These are phyloP conservation scores for Colletotrichum brevisporum DNA, from an alignment of 2,329 filamentous ascomycete genomes.

Conservation along the genomic window DNA sequence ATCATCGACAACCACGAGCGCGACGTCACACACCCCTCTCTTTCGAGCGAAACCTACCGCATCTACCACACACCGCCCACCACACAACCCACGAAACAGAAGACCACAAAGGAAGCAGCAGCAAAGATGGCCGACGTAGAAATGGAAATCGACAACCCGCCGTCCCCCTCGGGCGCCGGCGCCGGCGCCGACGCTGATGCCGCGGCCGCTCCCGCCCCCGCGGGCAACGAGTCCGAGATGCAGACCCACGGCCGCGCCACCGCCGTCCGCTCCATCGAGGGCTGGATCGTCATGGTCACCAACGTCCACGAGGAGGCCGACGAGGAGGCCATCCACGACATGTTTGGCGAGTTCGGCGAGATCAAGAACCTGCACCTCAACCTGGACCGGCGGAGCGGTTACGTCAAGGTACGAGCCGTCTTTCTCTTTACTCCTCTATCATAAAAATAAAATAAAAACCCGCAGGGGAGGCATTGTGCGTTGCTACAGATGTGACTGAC, in stretches of 20 bases:
- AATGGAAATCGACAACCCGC: slow-evolving; percentile 72
- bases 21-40: slow-evolving; percentile 8
- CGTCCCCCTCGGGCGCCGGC: slow-evolving; percentile 41
- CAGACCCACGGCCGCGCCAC: slow-evolving; percentile 81
- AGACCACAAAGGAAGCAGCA: neutral
- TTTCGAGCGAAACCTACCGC: too few species aligned
- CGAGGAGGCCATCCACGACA: slow-evolving; percentile 85
- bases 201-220: slow-evolving; percentile 52
- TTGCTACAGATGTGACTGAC: neutral
- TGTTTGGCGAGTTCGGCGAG: slow-evolving; percentile 87
- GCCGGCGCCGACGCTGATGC: slow-evolving; percentile 44
- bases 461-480: too few species aligned
- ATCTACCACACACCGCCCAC: too few species aligned
- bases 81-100: neutral
- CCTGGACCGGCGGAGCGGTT: slow-evolving; percentile 84
- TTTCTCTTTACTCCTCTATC: neutral
- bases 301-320: slow-evolving; percentile 91
- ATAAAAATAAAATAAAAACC: too few species aligned
- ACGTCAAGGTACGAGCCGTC: slow-evolving; percentile 77
- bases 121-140: slow-evolving; percentile 66
- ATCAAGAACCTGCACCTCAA: slow-evolving; percentile 91
- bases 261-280: slow-evolving; percentile 88
- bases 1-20: slow-evolving; percentile 13
- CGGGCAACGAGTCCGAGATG: slow-evolving; percentile 73
- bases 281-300: slow-evolving; percentile 89